Evolutionary conservation across 1,284 basidiomycete genomes (phyloP).

Genomic region (Cutaneotrichosporon spelunceum): DNA sequence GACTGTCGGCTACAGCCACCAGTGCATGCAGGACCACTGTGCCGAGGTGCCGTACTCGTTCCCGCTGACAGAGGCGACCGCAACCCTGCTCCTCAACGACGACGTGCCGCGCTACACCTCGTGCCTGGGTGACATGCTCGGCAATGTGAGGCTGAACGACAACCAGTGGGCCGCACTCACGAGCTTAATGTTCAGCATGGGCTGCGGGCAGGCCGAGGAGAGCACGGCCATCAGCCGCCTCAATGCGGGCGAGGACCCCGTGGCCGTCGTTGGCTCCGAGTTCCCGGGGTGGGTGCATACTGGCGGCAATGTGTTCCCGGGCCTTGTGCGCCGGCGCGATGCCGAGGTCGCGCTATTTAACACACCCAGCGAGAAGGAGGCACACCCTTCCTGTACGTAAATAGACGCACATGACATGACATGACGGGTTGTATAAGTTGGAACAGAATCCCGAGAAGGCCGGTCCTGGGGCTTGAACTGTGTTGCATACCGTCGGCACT

Average conservation of each 20-base stretch:
- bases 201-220: conserved; percentile 7
- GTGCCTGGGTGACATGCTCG: conserved; percentile 13
- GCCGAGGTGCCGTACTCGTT: conserved; percentile 8
- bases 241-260: conserved; percentile 14
- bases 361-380: conserved; percentile 10
- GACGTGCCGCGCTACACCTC: conserved; percentile 13
- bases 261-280: conserved; percentile 10
- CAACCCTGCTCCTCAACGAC: conserved; percentile 9
- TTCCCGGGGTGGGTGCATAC: conserved; percentile 14
- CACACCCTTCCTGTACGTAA: conserved; percentile 11
- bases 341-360: conserved; percentile 16
- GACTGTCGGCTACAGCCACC: conserved; percentile 23
- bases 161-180: conserved; percentile 20
- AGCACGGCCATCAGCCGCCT: conserved; percentile 5
- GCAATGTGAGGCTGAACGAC: conserved; percentile 15
- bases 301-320: conserved; percentile 3
- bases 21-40: conserved; percentile 11
- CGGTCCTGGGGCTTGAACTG: too few relatives aligned
- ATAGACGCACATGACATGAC: too few relatives aligned
- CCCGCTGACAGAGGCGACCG: conserved; percentile 12
- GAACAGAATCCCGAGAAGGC: too few relatives aligned
- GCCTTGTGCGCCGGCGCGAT: conserved; percentile 16
- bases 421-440: too few relatives aligned
- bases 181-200: conserved; percentile 14
- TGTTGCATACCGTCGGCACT: too few relatives aligned